Conservation (phyloP, 495 filamentous ascomycete species). For the Elaphomyces granulatus region DNA sequence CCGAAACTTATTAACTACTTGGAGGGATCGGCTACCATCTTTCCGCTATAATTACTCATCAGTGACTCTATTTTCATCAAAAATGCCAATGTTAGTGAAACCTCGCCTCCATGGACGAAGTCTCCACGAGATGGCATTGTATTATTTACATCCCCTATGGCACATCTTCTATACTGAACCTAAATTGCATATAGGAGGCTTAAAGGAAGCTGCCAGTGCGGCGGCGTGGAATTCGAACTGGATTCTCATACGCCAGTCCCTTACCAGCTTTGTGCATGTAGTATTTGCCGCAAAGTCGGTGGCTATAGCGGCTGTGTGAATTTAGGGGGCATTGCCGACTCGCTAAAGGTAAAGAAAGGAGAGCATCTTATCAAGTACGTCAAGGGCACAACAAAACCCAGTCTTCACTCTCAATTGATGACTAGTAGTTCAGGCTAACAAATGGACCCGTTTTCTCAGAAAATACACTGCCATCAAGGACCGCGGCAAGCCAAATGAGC, state of each 20-base stretch:
- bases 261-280: slow-evolving; percentile 42
- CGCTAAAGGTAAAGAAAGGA: slow-evolving; percentile 33
- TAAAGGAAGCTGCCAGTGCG: slow-evolving; percentile 42
- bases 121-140: background rate
- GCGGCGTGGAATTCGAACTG: slow-evolving; percentile 36
- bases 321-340: slow-evolving; percentile 34
- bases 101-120: too few species aligned
- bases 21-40: too few species aligned
- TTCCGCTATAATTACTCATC: background rate
- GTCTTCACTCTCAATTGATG: too few species aligned
- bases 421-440: too few species aligned
- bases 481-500: slow-evolving; percentile 31
- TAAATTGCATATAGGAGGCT: slow-evolving; percentile 22
- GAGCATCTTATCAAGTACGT: slow-evolving; percentile 34
- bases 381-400: too few species aligned
- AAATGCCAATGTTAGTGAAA: slow-evolving; percentile 4
- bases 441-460: too few species aligned
- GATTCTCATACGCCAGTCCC: slow-evolving; percentile 39
- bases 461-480: slow-evolving; percentile 38
- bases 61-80: background rate
- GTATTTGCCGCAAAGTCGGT: slow-evolving; percentile 41
- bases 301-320: slow-evolving; percentile 37
- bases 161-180: background rate
- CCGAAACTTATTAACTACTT: too few species aligned
- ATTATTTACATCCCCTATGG: background rate